These are phyloP conservation scores for Vitis rupestris DNA, from an alignment of 164 flowering plant species.

Conservation along the genomic window DNA sequence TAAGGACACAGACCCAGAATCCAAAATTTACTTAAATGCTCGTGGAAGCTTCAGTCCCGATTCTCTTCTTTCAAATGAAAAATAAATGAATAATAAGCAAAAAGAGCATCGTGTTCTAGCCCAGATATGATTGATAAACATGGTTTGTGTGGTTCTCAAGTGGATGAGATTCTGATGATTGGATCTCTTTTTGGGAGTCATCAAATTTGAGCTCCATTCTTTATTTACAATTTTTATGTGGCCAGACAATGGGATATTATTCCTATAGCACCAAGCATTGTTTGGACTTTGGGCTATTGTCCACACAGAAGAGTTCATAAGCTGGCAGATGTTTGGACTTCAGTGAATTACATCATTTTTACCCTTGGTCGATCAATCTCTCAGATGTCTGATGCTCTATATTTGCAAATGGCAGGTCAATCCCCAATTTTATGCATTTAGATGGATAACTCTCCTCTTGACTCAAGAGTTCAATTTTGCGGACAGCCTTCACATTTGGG, in stretches of 20 bases:
- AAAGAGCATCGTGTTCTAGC: not conserved
- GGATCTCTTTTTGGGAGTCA: not conserved
- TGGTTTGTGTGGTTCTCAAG: not conserved
- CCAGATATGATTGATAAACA: not conserved
- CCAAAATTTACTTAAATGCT: too few relatives aligned
- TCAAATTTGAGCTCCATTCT: not conserved
- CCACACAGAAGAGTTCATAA: not conserved
- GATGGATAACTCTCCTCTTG: conserved; percentile 98
- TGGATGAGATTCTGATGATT: not conserved
- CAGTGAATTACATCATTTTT: not conserved
- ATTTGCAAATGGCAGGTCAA: conserved; percentile 60
- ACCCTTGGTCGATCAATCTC: not conserved
- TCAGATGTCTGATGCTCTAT: not conserved
- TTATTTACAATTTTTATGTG: not conserved
- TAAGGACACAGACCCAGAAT: too few relatives aligned
- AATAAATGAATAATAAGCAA: too few relatives aligned
- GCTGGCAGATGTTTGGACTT: not conserved
- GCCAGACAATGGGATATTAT: not conserved
- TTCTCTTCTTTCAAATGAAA: too few relatives aligned
- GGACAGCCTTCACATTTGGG: conserved; percentile 94
- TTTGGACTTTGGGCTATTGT: not conserved
- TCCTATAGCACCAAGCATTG: not conserved
- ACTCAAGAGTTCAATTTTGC: conserved; percentile 95
- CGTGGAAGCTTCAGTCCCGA: too few relatives aligned
- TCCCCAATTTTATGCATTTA: conserved; percentile 97